These are phyloP conservation scores for Pontederia crassipes DNA, from an alignment of 176 grass and related monocot genomes.

Conservation along the genomic window DNA sequence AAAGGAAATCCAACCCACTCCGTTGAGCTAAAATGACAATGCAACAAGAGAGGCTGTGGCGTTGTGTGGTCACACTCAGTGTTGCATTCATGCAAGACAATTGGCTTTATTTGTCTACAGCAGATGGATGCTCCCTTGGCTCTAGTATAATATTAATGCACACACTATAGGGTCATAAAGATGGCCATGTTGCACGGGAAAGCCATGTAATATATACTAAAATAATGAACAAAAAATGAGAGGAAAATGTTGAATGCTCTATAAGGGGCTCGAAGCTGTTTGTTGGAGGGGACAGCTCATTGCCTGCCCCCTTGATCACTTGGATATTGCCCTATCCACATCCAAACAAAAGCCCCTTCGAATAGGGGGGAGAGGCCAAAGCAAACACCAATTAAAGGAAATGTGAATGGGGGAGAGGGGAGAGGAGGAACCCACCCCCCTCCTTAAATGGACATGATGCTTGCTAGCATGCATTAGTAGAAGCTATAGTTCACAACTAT, in stretches of 20 bases:
- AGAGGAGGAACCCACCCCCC: background rate
- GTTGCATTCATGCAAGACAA: slow-evolving; percentile 89
- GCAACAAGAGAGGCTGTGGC: background rate
- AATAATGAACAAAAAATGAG: slow-evolving; percentile 6
- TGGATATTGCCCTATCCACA: background rate
- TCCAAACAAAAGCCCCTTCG: background rate
- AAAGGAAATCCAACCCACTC: background rate
- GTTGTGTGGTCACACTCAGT: slow-evolving; percentile 35
- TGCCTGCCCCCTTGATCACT: background rate
- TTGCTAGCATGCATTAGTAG: slow-evolving; percentile 3
- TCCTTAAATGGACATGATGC: background rate
- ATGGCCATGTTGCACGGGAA: slow-evolving; percentile 47
- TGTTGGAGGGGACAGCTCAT: slow-evolving; percentile 18
- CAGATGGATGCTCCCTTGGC: slow-evolving; percentile 21
- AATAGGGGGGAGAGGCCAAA: background rate
- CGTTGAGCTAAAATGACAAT: background rate
- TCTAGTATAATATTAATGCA: slow-evolving; percentile 30
- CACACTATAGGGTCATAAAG: slow-evolving; percentile 58
- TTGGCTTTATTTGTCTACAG: slow-evolving; percentile 64
- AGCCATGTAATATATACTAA: slow-evolving; percentile 24
- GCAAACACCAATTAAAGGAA: background rate
- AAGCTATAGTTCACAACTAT: background rate
- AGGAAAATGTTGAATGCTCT: slow-evolving; percentile 35
- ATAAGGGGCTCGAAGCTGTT: slow-evolving; percentile 18
- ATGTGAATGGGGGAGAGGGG: background rate